Conservation (phyloP, 108 stramenopile genomes). For the Stephanodiscus triporus region DNA sequence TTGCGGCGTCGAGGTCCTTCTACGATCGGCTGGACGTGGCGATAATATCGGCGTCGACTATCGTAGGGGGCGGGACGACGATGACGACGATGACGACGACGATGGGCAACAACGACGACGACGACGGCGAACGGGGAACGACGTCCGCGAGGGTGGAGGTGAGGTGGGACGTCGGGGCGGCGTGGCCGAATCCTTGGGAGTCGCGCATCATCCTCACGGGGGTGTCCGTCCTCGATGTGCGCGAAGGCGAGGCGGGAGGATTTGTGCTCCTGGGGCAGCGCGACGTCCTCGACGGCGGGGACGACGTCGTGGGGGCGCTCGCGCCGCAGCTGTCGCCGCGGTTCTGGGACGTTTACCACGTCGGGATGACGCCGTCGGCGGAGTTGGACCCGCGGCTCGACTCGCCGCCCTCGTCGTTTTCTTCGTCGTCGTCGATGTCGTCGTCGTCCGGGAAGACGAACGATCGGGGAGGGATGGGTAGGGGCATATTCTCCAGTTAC, state of each 20-base stretch:
- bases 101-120: not conserved
- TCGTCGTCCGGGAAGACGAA: not conserved
- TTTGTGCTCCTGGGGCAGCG: constrained; percentile 55
- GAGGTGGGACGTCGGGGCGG: constrained; percentile 73
- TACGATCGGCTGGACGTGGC: constrained; percentile 77
- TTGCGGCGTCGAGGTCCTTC: constrained; percentile 58
- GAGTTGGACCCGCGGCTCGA: constrained; percentile 54
- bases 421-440: not conserved
- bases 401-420: not conserved
- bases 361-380: constrained; percentile 85
- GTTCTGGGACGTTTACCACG: constrained; percentile 89
- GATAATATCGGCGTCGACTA: constrained; percentile 57
- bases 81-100: not conserved
- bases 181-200: constrained; percentile 85
- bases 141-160: constrained; percentile 25
- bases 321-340: constrained; percentile 64
- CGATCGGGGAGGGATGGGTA: constrained; percentile 10
- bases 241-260: constrained; percentile 13
- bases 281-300: constrained; percentile 61
- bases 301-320: constrained; percentile 50
- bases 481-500: constrained; percentile 51
- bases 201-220: constrained; percentile 72
- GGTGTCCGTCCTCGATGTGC: constrained; percentile 49
- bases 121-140: not conserved
- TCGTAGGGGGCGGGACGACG: constrained; percentile 14